Conservation (phyloP, 768 basidiomycete genomes). For the Amanita exitialis region DNA sequence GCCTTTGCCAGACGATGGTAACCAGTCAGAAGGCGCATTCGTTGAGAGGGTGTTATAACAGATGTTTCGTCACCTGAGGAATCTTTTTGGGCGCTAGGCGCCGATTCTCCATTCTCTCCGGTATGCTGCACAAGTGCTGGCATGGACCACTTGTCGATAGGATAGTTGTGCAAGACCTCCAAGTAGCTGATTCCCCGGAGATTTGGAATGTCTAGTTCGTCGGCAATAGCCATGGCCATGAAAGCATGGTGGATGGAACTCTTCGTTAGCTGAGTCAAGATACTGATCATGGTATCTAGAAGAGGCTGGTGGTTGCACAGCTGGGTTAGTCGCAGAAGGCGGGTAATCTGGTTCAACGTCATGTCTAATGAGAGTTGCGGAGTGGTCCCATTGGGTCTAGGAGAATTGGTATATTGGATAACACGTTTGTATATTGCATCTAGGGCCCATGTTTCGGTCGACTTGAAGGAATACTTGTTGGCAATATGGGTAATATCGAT, state of each 20-base stretch:
- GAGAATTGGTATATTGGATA: conserved; percentile 22
- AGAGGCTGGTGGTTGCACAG: conserved; percentile 54
- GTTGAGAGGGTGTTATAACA: conserved; percentile 42
- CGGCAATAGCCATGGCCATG: conserved; percentile 63
- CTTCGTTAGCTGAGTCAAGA: conserved; percentile 53
- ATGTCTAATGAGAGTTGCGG: not conserved
- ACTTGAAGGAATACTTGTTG: conserved; percentile 69
- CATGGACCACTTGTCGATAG: conserved; percentile 27
- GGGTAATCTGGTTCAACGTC: conserved; percentile 36
- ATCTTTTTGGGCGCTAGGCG: not conserved
- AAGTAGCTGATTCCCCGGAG: conserved; percentile 61
- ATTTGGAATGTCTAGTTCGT: conserved; percentile 52
- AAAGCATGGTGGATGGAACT: conserved; percentile 58
- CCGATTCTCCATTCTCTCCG: not conserved
- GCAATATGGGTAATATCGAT: conserved; percentile 57
- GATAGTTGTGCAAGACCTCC: conserved; percentile 60
- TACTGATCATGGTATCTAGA: conserved; percentile 45
- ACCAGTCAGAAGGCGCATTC: conserved; percentile 56
- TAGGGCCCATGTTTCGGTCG: conserved; percentile 65
- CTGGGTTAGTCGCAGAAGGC: conserved; percentile 57
- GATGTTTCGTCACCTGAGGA: not conserved
- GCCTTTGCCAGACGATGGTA: conserved; percentile 56
- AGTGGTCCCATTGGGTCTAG: not conserved
- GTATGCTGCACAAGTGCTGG: conserved; percentile 18
- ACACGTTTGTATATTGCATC: conserved; percentile 61